Evolutionary conservation across 2,329 filamentous ascomycete species (phyloP), one percentile per base, ranked within the genome.

Genomic region (Sordariomycetes sp.): DNA sequence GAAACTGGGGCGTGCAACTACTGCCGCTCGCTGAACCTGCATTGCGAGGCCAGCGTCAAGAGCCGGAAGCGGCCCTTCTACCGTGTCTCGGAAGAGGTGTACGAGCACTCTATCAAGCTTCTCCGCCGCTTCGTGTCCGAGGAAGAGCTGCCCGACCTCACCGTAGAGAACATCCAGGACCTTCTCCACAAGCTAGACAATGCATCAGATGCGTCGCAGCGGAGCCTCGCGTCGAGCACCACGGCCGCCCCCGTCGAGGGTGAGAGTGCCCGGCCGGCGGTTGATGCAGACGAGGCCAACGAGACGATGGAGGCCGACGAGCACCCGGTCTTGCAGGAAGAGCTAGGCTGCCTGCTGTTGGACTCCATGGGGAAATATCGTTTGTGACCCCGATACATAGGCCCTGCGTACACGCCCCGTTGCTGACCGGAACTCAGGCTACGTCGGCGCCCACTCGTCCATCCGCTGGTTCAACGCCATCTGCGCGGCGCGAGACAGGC

Each of bases 291-390:
- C 25, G 40, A 24, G 40, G 34, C 11, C 4, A 37, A 28, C 12
- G 54, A 56, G 37, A 56, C 54, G 10, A 50, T 56, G 54, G 54
- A 56, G 43, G 12, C 54, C 16, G 54, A 56, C 20, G 54, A 56
- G 54, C 54, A 56, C 24, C 40, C 54, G 14, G 40, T 32, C 8
- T 25, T 56, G 14, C 54, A 56, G 40, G 54, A 56, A 25, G 54
- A 56, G 32, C 25, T 32, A n/a, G 54, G 54, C 4, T 56, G 54
- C 40, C 20, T 56, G 54, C 43, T 56, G 54, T 50, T 56, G 37
- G 54, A 56, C 24, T 56, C 54, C 24, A 56, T 56, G 54, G 54
- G 54, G 46, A 56, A 50, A 50, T 56, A 56, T n/a, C 54, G 54
- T 56, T 6, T 25, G 54, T 56, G 10, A 18, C 14, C 20, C 32